Evolutionary conservation across 2,329 filamentous ascomycete species (phyloP), one percentile per base, ranked within the genome.

Genomic region (Laburnicola sp.): DNA sequence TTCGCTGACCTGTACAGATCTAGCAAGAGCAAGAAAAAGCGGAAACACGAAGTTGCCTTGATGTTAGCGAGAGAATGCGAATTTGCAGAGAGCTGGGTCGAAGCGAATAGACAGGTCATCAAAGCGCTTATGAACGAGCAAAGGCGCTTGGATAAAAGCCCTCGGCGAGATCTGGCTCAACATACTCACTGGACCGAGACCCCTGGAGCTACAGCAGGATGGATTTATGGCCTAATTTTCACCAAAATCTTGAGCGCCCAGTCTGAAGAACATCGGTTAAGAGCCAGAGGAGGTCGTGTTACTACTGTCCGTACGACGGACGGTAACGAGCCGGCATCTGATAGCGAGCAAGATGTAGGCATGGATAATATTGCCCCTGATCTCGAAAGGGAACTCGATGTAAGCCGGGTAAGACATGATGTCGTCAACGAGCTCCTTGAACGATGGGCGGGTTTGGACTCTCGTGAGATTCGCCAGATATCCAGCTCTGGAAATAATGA

Each of bases 31-130:
- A n/a, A 50, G 34, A 39, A 28, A 6, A 39, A 50, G 25, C 34
- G 27, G 22, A 28, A n/a, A 6, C 23, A 50, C 1, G 31, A 50
- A 10, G 11, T 44, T 8, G 40, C 27, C 9, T 16, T 28, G 28
- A 32, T 43, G 21, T 37, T 32, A 8, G 30, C 34, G 6, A 43
- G 28, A 23, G 39, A 50, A 32, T 43, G 31, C n/a, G 39, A 43
- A n/a, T 30, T 42, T 39, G 47, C 47, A 6, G 47, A 44, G n/a
- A 44, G 34, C 9, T 50, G 47, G 47, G 39, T 44, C 16, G 39
- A 50, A 34, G 32, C 40, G 3, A 50, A 28, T 26, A 50, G 39
- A 39, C 40, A 50, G 6, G 47, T 50, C n/a, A 50, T 50, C 47
- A 43, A 44, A 28, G 40, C n/a, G n/a, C 47, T 50, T 21, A 28